Base-by-base conservation (phyloP, 768 basidiomycete species). In the Daedaleopsis sinensis region DNA sequence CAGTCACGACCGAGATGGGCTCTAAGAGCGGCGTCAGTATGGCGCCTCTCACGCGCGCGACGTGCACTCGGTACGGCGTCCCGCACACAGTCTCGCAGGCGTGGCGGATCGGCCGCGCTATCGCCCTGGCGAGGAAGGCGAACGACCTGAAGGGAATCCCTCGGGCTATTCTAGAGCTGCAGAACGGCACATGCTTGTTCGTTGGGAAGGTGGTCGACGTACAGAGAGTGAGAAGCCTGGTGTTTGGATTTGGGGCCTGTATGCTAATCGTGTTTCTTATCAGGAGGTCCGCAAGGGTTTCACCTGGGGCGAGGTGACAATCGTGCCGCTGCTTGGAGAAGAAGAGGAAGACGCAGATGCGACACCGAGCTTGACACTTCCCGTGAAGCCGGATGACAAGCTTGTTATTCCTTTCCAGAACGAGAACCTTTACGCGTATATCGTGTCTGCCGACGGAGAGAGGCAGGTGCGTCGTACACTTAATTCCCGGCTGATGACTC, bases 31-130 rank as follows among this genome's bases (percentile, higher is more conserved):
- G 73, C 9, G 71, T 71, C 0, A 68, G 65, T 39, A 71, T 72
- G 71, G 70, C 72, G 3, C 71, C 73, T 0, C 44, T 71, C 18
- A 57, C 59, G 13, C 58, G 68, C 27, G 64, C 46, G 51, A 72
- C 61, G 1, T 72, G 71, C 52, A 53, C 65, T 9, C 50, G 68
- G 8, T 74, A 72, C 49, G 73, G 71, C 4, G 59, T 85, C 15
- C 74, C 78, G 2, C 82, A 80, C 46, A 84, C 82, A 23, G 78
- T 85, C 13, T 87, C 85, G 21, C 77, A 84, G 68, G 81, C 83
- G 10, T 89, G 88, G 88, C 74, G 83, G 49, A 79, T 89, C 21
- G 88, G 88, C 10, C 76, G 84, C 35, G 85, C 85, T 0, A 79
- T 88, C 16, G 79, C 81, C 5, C 76, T 81, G 3, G 80, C 82